Base-by-base conservation (phyloP, 345 rosid genomes). In the Isatis tinctoria region DNA sequence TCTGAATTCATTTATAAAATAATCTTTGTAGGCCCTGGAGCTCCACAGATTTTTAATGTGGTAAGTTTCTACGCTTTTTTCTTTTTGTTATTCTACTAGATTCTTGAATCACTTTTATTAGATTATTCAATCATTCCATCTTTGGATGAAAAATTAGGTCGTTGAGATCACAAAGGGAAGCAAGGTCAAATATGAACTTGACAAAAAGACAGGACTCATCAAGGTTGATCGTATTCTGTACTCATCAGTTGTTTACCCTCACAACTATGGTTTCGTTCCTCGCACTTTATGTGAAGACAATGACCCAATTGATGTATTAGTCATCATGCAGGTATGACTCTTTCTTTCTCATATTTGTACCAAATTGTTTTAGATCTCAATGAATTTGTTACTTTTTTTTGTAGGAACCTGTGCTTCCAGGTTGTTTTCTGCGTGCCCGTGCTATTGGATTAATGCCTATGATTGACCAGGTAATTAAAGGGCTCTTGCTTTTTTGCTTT, bases 361-460 rank as follows among this genome's bases (percentile, higher is more conserved):
- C 37, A 54, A 32, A 28, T 1, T 27, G 1, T 6, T n/a, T 33
- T 37, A 18, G 5, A 59, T 26, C 52, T 13, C 30, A 13, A 0
- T 14, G 0, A 36, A 37, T 22, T 22, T 22, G 1, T 22, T 22
- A 1, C 2, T 52, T 63, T 7, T 26, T 53, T 36, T 26, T 78
- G 60, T 65, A 94, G 97, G 97, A 94, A 82, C 98, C 97, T 26
- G 97, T 94, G 20, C 90, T 94, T 80, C 96, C 98, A 0, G 97
- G 98, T 58, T 90, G 97, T 78, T 91, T 94, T 77, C 82, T 91
- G 62, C 88, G 98, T 70, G 98, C 98, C 61, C 85, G 85, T 70
- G 98, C 98, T 69, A 92, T 94, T 64, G 98, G 98, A 76, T 85
- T 91, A 48, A 94, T 94, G 97, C 98, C 98, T 70, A 94, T 94